Percentiles rank a stretch among this genome's conserved stretches.
Conservation (phyloP, 176 grass and related monocot species). For the Bothriochloa decipiens region DNA sequence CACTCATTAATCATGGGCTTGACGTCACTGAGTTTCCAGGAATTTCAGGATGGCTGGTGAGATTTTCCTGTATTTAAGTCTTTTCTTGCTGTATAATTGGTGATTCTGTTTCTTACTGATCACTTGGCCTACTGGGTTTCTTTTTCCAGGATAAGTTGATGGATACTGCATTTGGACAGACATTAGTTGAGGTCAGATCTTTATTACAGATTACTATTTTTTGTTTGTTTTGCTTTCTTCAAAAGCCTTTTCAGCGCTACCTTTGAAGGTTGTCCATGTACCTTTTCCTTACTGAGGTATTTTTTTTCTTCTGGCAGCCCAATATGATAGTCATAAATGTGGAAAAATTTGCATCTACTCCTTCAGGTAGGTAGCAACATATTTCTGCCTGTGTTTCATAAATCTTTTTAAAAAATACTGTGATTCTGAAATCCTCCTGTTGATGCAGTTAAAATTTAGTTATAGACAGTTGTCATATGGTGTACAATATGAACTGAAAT, state of each 20-base stretch:
- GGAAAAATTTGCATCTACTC: constrained; percentile 81
- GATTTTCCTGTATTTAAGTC: constrained; percentile 31
- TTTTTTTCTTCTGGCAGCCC: constrained; percentile 66
- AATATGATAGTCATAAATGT: constrained; percentile 96
- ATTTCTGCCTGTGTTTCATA: constrained; percentile 38
- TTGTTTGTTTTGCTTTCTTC: constrained; percentile 30
- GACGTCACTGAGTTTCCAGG: constrained; percentile 96
- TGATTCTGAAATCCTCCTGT: constrained; percentile 15
- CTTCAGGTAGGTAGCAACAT: constrained; percentile 59
- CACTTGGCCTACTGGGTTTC: constrained; percentile 18
- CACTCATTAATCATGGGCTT: constrained; percentile 78
- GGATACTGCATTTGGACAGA: constrained; percentile 93
- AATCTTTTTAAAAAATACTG: not conserved
- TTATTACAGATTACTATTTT: not conserved
- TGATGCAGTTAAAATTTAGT: not conserved
- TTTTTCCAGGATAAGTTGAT: constrained; percentile 86
- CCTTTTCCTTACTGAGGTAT: constrained; percentile 3
- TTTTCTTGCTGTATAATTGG: constrained; percentile 26
- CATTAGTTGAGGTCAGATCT: constrained; percentile 88
- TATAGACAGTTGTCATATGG: not conserved
- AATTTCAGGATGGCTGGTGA: constrained; percentile 97
- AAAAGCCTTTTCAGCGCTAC: constrained; percentile 1
- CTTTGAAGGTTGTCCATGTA: constrained; percentile 20
- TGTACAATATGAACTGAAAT: constrained; percentile 18
- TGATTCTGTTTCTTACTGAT: constrained; percentile 33